Evolutionary conservation across 306 rosid species (phyloP).

Genomic region (Heteromeles arbutifolia): DNA sequence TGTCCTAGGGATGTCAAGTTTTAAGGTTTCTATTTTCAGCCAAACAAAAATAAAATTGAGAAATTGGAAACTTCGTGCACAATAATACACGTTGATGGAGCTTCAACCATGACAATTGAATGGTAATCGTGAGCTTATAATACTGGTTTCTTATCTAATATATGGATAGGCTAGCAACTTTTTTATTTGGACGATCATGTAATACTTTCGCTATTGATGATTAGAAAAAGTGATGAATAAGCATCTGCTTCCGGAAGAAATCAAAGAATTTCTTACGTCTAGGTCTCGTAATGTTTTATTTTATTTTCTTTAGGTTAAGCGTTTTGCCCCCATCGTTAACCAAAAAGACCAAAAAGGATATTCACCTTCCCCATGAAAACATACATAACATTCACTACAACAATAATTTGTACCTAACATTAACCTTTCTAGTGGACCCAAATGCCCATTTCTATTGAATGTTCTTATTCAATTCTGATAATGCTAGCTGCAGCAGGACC

Average conservation of each 20-base stretch:
- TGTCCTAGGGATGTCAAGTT: too few species aligned
- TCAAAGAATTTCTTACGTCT: too few species aligned
- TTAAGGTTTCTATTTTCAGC: background rate
- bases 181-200: too few species aligned
- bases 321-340: too few species aligned
- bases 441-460: slow-evolving; percentile 7
- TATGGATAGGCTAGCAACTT: too few species aligned
- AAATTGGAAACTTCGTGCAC: background rate
- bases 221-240: too few species aligned
- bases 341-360: background rate
- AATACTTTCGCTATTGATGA: too few species aligned
- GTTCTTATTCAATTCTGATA: slow-evolving; percentile 25
- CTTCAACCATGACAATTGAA: background rate
- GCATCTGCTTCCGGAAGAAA: too few species aligned
- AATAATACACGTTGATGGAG: background rate
- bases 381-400: background rate
- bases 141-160: background rate
- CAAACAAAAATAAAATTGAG: background rate
- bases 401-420: background rate
- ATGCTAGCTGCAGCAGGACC: background rate
- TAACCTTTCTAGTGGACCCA: slow-evolving; percentile 9
- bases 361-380: background rate
- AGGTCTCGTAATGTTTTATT: too few species aligned
- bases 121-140: background rate
- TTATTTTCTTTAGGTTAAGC: too few species aligned